Conservation (phyloP, 164 flowering plant species). For the Nymphaea thermarum region DNA sequence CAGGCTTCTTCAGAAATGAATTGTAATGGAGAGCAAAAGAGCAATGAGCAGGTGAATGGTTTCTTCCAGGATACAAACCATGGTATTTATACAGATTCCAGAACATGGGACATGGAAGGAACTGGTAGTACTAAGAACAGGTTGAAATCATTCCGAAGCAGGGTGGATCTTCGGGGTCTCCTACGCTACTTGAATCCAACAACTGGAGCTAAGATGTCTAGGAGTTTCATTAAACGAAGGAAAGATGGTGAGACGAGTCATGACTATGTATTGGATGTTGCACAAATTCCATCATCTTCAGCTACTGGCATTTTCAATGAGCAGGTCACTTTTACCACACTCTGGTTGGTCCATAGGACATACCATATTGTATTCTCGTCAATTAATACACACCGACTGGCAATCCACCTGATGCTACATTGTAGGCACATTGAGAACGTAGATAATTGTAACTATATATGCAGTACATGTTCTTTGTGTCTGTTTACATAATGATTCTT, state of each 20-base stretch:
- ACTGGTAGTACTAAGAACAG: conserved; percentile 15
- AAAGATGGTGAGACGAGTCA: conserved; percentile 34
- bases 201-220: conserved; percentile 11
- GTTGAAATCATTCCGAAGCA: conserved; percentile 11
- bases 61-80: conserved; percentile 8
- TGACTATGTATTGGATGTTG: conserved; percentile 8
- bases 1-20: background rate
- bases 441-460: too few relatives aligned
- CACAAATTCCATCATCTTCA: conserved; percentile 19
- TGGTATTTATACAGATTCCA: conserved; percentile 5
- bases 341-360: too few relatives aligned
- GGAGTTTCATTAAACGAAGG: conserved; percentile 26
- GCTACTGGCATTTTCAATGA: conserved; percentile 11
- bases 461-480: too few relatives aligned
- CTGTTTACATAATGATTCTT: too few relatives aligned
- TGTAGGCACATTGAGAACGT: too few relatives aligned
- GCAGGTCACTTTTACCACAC: conserved; percentile 15
- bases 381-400: too few relatives aligned
- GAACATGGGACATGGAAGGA: conserved; percentile 21
- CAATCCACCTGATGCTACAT: too few relatives aligned
- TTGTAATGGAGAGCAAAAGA: background rate
- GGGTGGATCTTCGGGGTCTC: conserved; percentile 15
- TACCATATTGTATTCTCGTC: too few relatives aligned
- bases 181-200: conserved; percentile 17
- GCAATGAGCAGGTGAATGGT: background rate